These are phyloP conservation scores for Entomortierella beljakovae DNA, from an alignment of 192 early-diverging fungal genomes.

Conservation along the genomic window DNA sequence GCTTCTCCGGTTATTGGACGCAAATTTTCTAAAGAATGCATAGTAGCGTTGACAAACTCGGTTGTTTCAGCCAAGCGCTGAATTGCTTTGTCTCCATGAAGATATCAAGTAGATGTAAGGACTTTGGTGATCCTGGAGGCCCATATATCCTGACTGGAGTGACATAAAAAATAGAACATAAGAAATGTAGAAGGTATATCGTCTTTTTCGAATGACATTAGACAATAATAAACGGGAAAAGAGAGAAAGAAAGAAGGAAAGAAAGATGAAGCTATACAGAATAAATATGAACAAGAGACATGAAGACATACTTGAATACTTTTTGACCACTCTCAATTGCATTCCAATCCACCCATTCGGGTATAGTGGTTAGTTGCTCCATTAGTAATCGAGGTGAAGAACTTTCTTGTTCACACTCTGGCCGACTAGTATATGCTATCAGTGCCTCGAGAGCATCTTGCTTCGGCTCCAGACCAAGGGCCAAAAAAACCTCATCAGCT, in stretches of 20 bases:
- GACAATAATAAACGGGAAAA: background rate
- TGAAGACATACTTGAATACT: constrained; percentile 24
- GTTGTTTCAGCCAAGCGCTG: constrained; percentile 31
- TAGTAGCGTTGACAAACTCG: constrained; percentile 21
- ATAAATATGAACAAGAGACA: background rate
- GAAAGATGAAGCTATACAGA: no score
- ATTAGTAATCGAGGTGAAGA: constrained; percentile 24
- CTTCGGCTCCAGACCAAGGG: constrained; percentile 13
- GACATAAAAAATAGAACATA: no score
- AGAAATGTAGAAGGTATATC: no score
- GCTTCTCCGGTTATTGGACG: constrained; percentile 21
- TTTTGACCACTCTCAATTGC: constrained; percentile 37
- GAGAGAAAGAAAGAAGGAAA: background rate
- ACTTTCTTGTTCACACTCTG: constrained; percentile 15
- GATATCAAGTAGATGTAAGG: constrained; percentile 34
- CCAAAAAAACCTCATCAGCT: constrained; percentile 16
- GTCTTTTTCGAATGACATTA: no score
- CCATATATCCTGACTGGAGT: no score
- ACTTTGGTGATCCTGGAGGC: constrained; percentile 43
- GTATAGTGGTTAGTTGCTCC: constrained; percentile 33
- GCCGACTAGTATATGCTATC: constrained; percentile 13
- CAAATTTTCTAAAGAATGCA: constrained; percentile 16
- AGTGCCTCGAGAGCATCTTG: constrained; percentile 17
- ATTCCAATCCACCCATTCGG: constrained; percentile 45
- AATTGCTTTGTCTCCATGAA: constrained; percentile 16